Base-by-base conservation (phyloP, 164 flowering plant genomes). In the Santalum album region DNA sequence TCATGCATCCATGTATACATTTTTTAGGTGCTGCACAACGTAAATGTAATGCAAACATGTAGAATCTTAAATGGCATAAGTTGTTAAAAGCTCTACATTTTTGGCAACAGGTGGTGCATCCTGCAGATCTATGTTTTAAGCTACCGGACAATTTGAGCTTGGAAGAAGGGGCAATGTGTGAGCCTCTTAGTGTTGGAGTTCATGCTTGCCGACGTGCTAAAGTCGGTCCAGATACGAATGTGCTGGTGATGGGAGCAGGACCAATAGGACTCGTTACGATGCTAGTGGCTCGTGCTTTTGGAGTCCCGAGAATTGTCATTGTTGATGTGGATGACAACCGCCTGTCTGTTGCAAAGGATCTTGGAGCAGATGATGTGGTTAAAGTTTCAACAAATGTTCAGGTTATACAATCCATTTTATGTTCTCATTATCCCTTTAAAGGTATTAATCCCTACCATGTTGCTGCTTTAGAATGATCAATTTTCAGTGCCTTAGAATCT, bases 151-250 rank as follows among this genome's bases (percentile, higher is more conserved):
- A 83, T 64, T 83, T 92, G 70, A 92, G 96, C 73, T 78, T 92
- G 72, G 96, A 89, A 65, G 99, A 89, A 75, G 99, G 99, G 40
- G 99, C 99, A 15, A 86, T 92, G 96, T 89, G 96, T 64, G 99
- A 92, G 71, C 99, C 98, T 26, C 69, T 92, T 18, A 92, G 99
- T 57, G 99, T 92, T 35, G 96, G 95, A 32, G 78, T 92, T 25
- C 97, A 92, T 72, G 95, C 91, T 62, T 92, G 97, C 60, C 86
- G 87, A 2, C 83, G 97, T 49, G 95, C 92, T 40, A 58, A 76
- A 38, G 58, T 85, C 59, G 91, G 95, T 49, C 84, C 96, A 1
- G 96, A 83, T 64, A 85, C 87, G 25, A 87, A 72, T 58, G 90
- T 85, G 0, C 59, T 89, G 74, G 62, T 87, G 56, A 79, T 89